Evolutionary conservation across 2,329 filamentous ascomycete species (phyloP).

Genomic region (Penicillium sp.): DNA sequence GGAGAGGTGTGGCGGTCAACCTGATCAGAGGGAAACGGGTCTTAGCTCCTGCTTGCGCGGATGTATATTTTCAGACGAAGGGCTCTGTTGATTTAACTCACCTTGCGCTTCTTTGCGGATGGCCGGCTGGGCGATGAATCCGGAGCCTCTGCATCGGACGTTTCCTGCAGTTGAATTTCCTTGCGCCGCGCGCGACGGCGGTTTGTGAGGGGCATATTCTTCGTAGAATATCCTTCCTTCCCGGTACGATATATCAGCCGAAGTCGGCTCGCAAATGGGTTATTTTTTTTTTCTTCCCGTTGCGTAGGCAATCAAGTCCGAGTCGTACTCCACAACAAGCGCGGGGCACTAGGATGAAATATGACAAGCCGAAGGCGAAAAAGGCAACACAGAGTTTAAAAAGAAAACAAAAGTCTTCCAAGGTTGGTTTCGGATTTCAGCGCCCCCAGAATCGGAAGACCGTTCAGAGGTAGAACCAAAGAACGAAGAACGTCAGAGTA

Average conservation of each 20-base stretch:
- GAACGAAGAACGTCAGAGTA: slow-evolving; percentile 17
- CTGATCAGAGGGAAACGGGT: slow-evolving; percentile 16
- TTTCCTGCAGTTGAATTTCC: slow-evolving; percentile 38
- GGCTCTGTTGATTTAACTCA: slow-evolving; percentile 19
- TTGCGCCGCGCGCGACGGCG: slow-evolving; percentile 40
- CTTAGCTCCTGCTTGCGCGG: slow-evolving; percentile 10
- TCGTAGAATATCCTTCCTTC: neutral
- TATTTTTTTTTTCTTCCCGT: slow-evolving; percentile 3
- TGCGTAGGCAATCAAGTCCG: slow-evolving; percentile 7
- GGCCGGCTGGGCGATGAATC: slow-evolving; percentile 43
- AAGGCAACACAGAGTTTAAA: neutral
- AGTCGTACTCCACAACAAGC: slow-evolving; percentile 9
- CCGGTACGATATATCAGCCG: slow-evolving; percentile 1
- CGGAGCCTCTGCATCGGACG: slow-evolving; percentile 39
- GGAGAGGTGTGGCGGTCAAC: slow-evolving; percentile 30
- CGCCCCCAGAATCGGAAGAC: slow-evolving; percentile 19
- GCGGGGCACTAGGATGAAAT: slow-evolving; percentile 5
- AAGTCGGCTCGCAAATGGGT: neutral
- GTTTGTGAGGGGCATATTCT: slow-evolving; percentile 37
- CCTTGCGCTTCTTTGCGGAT: slow-evolving; percentile 44
- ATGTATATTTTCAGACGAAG: neutral
- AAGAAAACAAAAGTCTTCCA: slow-evolving; percentile 13
- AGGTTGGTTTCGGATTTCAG: slow-evolving; percentile 19
- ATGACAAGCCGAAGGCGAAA: slow-evolving; percentile 13
- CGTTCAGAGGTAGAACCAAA: slow-evolving; percentile 26